Percentiles rank a stretch among this genome's conserved stretches.
Conservation (phyloP, 371 early-diverging fungal species). For the Phascolomyces articulosus region DNA sequence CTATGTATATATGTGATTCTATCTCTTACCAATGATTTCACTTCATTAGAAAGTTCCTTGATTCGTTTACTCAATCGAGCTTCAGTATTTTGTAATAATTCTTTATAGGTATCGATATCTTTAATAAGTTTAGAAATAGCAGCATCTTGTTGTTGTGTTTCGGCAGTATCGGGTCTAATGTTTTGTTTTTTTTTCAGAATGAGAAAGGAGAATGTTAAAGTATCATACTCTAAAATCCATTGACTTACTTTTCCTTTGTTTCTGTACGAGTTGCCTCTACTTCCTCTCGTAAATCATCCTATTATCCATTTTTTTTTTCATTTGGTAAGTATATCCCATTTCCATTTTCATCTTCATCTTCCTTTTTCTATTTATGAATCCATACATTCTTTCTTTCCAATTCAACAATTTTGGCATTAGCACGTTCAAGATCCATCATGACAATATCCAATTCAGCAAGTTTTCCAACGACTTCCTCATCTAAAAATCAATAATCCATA, state of each 20-base stretch:
- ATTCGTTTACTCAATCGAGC: slow-evolving; percentile 44
- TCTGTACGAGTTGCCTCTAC: slow-evolving; percentile 35
- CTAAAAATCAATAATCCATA: slow-evolving; percentile 22
- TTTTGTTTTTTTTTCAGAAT: no score
- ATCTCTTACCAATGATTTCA: slow-evolving; percentile 32
- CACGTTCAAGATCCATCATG: slow-evolving; percentile 81
- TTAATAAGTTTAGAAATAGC: slow-evolving; percentile 56
- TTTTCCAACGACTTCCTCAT: slow-evolving; percentile 82
- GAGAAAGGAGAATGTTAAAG: neutral
- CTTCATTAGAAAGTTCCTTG: slow-evolving; percentile 54
- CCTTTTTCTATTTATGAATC: no score
- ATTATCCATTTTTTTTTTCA: neutral
- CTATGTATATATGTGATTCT: neutral
- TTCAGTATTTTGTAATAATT: slow-evolving; percentile 52
- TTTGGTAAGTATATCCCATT: neutral
- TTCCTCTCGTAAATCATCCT: slow-evolving; percentile 54
- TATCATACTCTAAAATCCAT: no score
- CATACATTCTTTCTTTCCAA: slow-evolving; percentile 74
- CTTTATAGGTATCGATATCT: slow-evolving; percentile 56
- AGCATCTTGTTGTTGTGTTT: slow-evolving; percentile 30
- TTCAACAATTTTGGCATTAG: slow-evolving; percentile 72
- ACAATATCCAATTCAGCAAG: slow-evolving; percentile 90
- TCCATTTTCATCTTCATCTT: neutral
- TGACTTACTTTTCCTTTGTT: slow-evolving; percentile 11
- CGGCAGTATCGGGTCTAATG: slow-evolving; percentile 1